Evolutionary conservation across 164 flowering plant species (phyloP).

Genomic region (Platanus orientalis): DNA sequence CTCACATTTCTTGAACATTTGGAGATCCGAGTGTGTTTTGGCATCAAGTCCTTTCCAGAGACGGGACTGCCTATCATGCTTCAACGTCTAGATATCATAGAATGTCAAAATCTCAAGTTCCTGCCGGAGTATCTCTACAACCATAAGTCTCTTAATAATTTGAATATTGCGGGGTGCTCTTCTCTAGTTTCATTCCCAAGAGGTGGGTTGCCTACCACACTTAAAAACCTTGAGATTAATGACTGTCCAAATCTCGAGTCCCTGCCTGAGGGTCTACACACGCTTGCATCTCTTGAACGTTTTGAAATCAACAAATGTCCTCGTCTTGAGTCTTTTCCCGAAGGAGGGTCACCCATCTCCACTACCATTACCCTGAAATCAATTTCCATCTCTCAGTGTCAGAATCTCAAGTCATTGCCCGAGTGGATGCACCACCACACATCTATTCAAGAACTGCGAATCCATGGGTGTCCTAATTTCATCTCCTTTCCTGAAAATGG

Average conservation of each 20-base stretch:
- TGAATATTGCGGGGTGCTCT: slow-evolving; percentile 11
- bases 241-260: too few relatives aligned
- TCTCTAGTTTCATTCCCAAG: slow-evolving; percentile 10
- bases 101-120: neutral
- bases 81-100: neutral
- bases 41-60: neutral
- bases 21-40: neutral
- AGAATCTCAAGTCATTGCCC: slow-evolving; percentile 9
- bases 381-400: slow-evolving; percentile 7
- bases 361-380: neutral
- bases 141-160: slow-evolving; percentile 10
- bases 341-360: neutral
- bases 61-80: neutral
- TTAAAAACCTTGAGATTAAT: neutral
- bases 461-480: slow-evolving; percentile 8
- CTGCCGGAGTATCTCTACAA: slow-evolving; percentile 1
- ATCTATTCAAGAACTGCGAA: slow-evolving; percentile 4
- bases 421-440: slow-evolving; percentile 5
- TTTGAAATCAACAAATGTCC: neutral
- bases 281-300: neutral
- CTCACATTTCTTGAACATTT: neutral
- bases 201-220: slow-evolving; percentile 3
- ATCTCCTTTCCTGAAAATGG: slow-evolving; percentile 12
- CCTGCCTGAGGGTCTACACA: neutral
- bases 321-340: neutral